These are phyloP conservation scores for Trametes cingulata DNA, from an alignment of 768 basidiomycete genomes.

Conservation along the genomic window DNA sequence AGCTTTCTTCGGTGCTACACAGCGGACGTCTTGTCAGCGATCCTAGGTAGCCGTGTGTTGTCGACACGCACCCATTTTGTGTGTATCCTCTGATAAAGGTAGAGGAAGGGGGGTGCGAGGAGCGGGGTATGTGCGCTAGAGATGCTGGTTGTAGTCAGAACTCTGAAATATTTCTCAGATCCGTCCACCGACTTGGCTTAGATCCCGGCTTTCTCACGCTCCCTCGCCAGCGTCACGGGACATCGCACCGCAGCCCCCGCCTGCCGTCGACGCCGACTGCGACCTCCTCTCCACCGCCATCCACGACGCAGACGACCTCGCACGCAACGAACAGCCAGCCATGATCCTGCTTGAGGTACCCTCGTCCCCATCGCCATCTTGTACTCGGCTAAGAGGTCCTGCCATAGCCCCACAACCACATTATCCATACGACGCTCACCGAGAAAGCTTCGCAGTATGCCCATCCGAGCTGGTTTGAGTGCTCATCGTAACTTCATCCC, in stretches of 20 bases:
- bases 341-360: slow-evolving; percentile 89
- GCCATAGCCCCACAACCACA: slow-evolving; percentile 81
- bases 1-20: slow-evolving; percentile 81
- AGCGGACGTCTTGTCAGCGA: neutral
- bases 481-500: slow-evolving; percentile 1
- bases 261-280: neutral
- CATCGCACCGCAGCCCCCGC: slow-evolving; percentile 2
- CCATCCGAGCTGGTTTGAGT: slow-evolving; percentile 3
- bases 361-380: neutral
- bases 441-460: slow-evolving; percentile 87
- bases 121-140: slow-evolving; percentile 1
- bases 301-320: neutral
- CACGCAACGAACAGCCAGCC: slow-evolving; percentile 4
- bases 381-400: neutral
- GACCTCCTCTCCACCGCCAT: neutral
- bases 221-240: slow-evolving; percentile 14
- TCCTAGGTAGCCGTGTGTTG: too few species aligned
- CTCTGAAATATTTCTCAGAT: slow-evolving; percentile 25
- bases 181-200: neutral
- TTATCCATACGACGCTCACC: slow-evolving; percentile 85
- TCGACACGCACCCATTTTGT: slow-evolving; percentile 35
- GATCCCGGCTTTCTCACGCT: slow-evolving; percentile 19
- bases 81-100: slow-evolving; percentile 3
- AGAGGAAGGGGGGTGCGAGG: neutral
- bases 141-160: slow-evolving; percentile 18